Conservation (phyloP, 345 rosid genomes). For the Citrus maxima region DNA sequence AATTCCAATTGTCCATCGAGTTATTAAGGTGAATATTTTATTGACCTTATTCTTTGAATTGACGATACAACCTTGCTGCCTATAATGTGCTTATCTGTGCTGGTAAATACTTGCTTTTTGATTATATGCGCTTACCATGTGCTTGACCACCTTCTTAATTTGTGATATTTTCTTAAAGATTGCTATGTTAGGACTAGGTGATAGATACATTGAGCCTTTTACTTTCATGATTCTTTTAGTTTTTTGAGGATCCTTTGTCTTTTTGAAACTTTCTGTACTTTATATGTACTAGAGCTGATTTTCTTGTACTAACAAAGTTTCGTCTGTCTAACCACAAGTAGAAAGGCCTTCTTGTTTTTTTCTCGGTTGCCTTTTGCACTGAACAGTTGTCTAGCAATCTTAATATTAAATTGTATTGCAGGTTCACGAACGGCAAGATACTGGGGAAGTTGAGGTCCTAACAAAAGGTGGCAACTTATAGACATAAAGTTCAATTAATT, state of each 20-base stretch:
- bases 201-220: not conserved
- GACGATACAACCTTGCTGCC: not conserved
- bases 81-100: not conserved
- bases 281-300: not conserved
- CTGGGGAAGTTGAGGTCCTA: constrained; percentile 86
- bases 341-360: not conserved
- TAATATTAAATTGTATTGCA: constrained; percentile 23
- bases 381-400: not conserved
- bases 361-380: not conserved
- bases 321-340: not conserved
- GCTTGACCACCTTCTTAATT: not conserved
- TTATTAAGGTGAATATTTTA: constrained; percentile 62
- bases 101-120: not conserved
- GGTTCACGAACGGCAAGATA: constrained; percentile 88
- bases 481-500: constrained; percentile 1
- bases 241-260: not conserved
- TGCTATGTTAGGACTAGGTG: not conserved
- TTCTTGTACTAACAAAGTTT: not conserved
- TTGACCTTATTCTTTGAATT: not conserved
- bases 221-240: not conserved
- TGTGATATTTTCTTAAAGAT: not conserved
- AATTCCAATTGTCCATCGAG: constrained; percentile 97
- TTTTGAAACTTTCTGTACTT: not conserved
- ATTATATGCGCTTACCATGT: not conserved
- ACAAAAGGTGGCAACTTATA: constrained; percentile 68